Base-by-base conservation (phyloP, 129 eudicot genomes). In the Flaveria linearis region DNA sequence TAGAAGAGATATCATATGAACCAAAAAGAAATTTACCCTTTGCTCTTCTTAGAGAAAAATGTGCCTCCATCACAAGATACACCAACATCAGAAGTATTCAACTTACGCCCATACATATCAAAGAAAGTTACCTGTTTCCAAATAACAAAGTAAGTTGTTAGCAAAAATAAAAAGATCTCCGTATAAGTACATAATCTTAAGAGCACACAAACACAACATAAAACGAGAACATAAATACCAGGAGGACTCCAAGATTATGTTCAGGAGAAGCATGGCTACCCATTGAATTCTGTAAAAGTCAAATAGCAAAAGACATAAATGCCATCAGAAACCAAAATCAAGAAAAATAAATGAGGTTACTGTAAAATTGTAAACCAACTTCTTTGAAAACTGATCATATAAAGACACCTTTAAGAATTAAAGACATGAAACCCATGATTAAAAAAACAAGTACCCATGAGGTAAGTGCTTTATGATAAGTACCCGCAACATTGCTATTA, bases 401-500 rank as follows among this genome's bases (percentile, higher is more conserved):
- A 68, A 47, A 10, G 42, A 68, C 67, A 53, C 45, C 56, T 72
- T 49, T 23, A 61, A 41, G 4, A 61, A 42, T 8, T 58, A 58
- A 60, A 42, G 47, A 75, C 45, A 28, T n/a, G 51, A 69, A 39
- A 69, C 39, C 75, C 69, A 41, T 26, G 68, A 69, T 33, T 16
- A 55, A 57, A 26, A 10, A 58, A 63, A 78, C 76, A 73, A 41
- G 83, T 65, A 73, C 83, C 75, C 18, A 73, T 80, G 63, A 55
- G 56, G 78, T 79, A 79, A 80, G 70, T 80, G 68, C 75, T 66
- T 80, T 73, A 66, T 66, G 66, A 67, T 73, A 80, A 71, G 81
- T 88, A 93, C 98, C 96, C 89, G 97, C 86, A 93, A 62, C 93
- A 93, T 82, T 50, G 97, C 98, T 85, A 93, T 93, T 58, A 93